These are phyloP conservation scores for Ulota crispa DNA, from an alignment of 225 moss, liverwort and hornwort species.

Conservation along the genomic window DNA sequence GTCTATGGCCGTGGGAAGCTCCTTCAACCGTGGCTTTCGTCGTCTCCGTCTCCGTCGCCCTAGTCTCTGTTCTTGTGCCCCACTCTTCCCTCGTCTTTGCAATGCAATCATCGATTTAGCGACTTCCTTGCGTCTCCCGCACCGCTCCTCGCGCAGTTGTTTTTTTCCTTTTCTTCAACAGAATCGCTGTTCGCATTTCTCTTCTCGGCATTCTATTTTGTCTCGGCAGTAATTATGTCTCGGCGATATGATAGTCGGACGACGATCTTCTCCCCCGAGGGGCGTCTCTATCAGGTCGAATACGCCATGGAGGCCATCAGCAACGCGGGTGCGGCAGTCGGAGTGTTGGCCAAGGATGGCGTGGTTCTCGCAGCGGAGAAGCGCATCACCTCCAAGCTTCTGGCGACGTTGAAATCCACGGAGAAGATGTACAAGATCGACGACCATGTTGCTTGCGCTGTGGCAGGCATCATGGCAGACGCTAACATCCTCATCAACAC, in stretches of 20 bases:
- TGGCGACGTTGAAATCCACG: slow-evolving; percentile 32
- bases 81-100: not conserved
- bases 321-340: slow-evolving; percentile 28
- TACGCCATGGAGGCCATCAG: slow-evolving; percentile 39
- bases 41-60: not conserved
- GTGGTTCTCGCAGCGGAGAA: slow-evolving; percentile 35
- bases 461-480: slow-evolving; percentile 35
- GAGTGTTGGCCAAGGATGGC: slow-evolving; percentile 28
- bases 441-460: slow-evolving; percentile 29
- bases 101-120: too few species aligned
- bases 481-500: slow-evolving; percentile 36
- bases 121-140: too few species aligned
- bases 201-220: too few species aligned
- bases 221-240: slow-evolving; percentile 13
- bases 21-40: slow-evolving; percentile 17
- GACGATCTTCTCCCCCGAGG: slow-evolving; percentile 35
- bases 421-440: slow-evolving; percentile 41
- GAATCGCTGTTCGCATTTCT: too few species aligned
- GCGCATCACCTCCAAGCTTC: slow-evolving; percentile 30
- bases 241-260: slow-evolving; percentile 34
- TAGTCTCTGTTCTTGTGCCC: not conserved
- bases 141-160: too few species aligned
- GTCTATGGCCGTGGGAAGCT: not conserved
- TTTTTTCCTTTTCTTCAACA: too few species aligned
- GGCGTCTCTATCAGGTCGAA: slow-evolving; percentile 34